A percentile compares a stretch with the other conserved stretches of the same genome.
Evolutionary conservation across 2,329 filamentous ascomycete genomes (phyloP).

Genomic region (Aotearoamyces nothofagi): DNA sequence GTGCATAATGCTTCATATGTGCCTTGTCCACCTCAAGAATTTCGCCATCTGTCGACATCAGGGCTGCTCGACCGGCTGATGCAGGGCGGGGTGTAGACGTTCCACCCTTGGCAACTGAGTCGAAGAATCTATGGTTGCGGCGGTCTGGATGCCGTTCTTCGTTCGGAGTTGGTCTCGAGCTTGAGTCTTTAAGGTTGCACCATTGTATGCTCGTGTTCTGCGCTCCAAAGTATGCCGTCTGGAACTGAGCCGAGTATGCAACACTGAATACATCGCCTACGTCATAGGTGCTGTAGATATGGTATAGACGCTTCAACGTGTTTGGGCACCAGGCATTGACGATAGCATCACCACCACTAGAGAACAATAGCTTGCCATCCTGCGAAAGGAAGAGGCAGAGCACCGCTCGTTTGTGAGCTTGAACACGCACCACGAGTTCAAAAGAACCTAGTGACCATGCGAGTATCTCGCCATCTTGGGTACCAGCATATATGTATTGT

Average conservation of each 20-base stretch:
- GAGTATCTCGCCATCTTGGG: slow-evolving; percentile 84
- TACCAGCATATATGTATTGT: slow-evolving; percentile 76
- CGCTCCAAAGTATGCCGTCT: slow-evolving; percentile 80
- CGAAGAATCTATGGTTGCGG: slow-evolving; percentile 80
- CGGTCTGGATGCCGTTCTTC: slow-evolving; percentile 58
- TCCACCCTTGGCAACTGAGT: slow-evolving; percentile 76
- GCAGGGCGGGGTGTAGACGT: slow-evolving; percentile 55
- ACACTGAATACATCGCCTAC: slow-evolving; percentile 93
- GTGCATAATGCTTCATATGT: slow-evolving; percentile 76
- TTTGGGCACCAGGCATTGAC: slow-evolving; percentile 85
- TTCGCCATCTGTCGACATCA: slow-evolving; percentile 39
- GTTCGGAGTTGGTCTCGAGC: slow-evolving; percentile 40
- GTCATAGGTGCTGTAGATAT: slow-evolving; percentile 86
- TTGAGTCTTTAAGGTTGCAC: slow-evolving; percentile 58
- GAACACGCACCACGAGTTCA: slow-evolving; percentile 61
- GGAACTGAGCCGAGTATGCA: slow-evolving; percentile 65
- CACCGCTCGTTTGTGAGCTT: slow-evolving; percentile 84
- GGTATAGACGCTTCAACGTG: slow-evolving; percentile 63
- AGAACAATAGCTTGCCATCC: slow-evolving; percentile 65
- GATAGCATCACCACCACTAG: slow-evolving; percentile 82
- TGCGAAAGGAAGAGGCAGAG: slow-evolving; percentile 70
- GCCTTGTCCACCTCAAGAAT: slow-evolving; percentile 69
- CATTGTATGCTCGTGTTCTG: slow-evolving; percentile 95
- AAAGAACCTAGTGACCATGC: slow-evolving; percentile 86
- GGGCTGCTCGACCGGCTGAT: slow-evolving; percentile 27